Percentiles rank a stretch among this genome's conserved stretches.
Conservation (phyloP, 176 grass and related monocot genomes). For the Avena atlantica region DNA sequence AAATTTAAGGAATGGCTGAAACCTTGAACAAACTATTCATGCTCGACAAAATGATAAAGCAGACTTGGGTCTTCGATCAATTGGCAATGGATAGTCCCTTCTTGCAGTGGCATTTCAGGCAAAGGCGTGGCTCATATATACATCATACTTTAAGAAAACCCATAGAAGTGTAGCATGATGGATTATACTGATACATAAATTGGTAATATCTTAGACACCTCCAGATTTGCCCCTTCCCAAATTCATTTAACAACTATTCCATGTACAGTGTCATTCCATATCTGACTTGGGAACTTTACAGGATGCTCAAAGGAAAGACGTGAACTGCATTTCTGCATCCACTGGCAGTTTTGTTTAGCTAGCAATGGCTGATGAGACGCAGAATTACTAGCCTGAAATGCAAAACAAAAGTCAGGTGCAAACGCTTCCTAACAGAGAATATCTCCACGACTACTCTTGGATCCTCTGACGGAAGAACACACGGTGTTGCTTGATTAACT, state of each 20-base stretch:
- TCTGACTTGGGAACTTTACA: slow-evolving; percentile 19
- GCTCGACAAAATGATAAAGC: slow-evolving; percentile 35
- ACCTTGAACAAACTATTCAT: slow-evolving; percentile 22
- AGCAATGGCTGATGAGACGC: neutral
- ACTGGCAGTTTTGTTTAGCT: neutral
- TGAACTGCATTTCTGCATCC: slow-evolving; percentile 37
- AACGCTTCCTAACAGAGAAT: neutral
- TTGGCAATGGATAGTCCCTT: slow-evolving; percentile 23
- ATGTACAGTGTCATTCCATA: neutral
- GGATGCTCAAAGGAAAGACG: slow-evolving; percentile 1
- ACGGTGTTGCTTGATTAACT: neutral
- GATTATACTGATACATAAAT: slow-evolving; percentile 21
- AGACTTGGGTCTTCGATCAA: slow-evolving; percentile 4
- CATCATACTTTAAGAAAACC: slow-evolving; percentile 28
- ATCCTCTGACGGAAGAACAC: neutral
- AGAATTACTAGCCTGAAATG: neutral
- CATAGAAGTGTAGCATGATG: neutral
- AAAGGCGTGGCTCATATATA: slow-evolving; percentile 14
- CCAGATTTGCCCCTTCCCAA: neutral
- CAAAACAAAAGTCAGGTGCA: neutral
- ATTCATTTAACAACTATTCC: neutral
- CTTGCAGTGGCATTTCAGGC: slow-evolving; percentile 28
- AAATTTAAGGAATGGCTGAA: slow-evolving; percentile 31
- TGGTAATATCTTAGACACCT: slow-evolving; percentile 37
- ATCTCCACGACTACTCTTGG: neutral